Conservation (phyloP, 345 rosid species). For the Cardamine occulta region DNA sequence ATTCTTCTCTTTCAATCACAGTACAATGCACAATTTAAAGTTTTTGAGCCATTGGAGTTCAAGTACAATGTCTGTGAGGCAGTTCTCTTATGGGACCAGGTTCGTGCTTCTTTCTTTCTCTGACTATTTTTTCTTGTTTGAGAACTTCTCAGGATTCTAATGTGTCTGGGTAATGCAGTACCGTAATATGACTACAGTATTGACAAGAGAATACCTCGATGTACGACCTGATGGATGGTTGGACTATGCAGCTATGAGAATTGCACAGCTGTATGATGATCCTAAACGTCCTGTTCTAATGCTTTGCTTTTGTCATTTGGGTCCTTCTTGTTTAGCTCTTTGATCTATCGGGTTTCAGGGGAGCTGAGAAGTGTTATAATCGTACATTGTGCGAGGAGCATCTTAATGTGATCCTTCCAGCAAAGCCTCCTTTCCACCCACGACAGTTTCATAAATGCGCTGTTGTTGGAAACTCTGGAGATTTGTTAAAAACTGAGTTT, state of each 20-base stretch:
- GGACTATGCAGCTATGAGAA: constrained; percentile 91
- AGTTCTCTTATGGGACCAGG: constrained; percentile 96
- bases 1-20: constrained; percentile 44
- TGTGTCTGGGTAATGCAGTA: constrained; percentile 59
- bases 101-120: constrained; percentile 42
- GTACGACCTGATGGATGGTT: constrained; percentile 93
- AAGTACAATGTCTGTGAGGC: constrained; percentile 87
- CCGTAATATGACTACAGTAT: constrained; percentile 94
- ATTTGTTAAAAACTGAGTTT: constrained; percentile 80
- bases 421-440: constrained; percentile 84
- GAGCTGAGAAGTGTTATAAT: constrained; percentile 82
- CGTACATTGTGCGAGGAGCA: constrained; percentile 85
- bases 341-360: constrained; percentile 54
- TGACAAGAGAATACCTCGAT: constrained; percentile 95
- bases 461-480: constrained; percentile 96
- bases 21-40: constrained; percentile 88
- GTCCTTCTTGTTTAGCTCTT: constrained; percentile 25
- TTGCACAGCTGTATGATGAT: constrained; percentile 83
- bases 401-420: constrained; percentile 82
- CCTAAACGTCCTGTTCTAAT: constrained; percentile 10
- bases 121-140: not conserved
- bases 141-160: constrained; percentile 16
- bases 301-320: constrained; percentile 8
- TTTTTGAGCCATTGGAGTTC: constrained; percentile 89
- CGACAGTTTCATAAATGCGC: constrained; percentile 85